These are phyloP conservation scores for Artomyces pyxidatus DNA, from an alignment of 768 basidiomycete genomes.

Conservation along the genomic window DNA sequence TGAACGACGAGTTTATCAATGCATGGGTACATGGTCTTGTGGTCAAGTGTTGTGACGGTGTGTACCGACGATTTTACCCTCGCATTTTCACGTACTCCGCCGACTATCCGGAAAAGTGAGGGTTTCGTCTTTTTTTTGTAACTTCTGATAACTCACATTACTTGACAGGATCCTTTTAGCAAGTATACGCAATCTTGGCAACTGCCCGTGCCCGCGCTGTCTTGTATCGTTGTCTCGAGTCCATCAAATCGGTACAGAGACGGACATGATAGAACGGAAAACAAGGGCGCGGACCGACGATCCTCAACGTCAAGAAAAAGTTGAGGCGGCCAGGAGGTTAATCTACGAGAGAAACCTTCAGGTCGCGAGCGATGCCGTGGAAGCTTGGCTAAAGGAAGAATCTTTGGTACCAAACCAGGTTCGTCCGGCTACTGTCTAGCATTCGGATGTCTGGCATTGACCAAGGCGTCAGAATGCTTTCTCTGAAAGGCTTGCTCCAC, in stretches of 20 bases:
- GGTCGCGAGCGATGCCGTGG: not conserved
- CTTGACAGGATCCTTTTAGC: not conserved
- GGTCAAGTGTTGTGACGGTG: conserved; percentile 18
- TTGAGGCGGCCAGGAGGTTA: not conserved
- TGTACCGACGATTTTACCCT: conserved; percentile 15
- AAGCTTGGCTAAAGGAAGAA: not conserved
- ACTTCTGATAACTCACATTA: too few species aligned
- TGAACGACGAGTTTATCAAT: conserved; percentile 19
- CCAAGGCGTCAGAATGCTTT: not conserved
- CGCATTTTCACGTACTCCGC: conserved; percentile 21
- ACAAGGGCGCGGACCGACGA: not conserved
- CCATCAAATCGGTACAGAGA: not conserved
- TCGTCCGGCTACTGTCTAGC: too few species aligned
- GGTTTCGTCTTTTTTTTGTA: too few species aligned
- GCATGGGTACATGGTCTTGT: conserved; percentile 21
- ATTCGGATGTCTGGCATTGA: not conserved
- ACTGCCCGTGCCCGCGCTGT: not conserved
- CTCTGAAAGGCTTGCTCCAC: not conserved
- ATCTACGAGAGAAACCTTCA: not conserved
- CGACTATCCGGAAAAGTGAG: conserved; percentile 21
- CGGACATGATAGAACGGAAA: not conserved
- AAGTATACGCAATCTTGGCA: not conserved
- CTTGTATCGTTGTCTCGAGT: not conserved
- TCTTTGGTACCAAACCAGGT: not conserved
- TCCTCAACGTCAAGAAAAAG: not conserved